Conservation (phyloP, 2,329 filamentous ascomycete species). For the Beauveria pseudobassiana region DNA sequence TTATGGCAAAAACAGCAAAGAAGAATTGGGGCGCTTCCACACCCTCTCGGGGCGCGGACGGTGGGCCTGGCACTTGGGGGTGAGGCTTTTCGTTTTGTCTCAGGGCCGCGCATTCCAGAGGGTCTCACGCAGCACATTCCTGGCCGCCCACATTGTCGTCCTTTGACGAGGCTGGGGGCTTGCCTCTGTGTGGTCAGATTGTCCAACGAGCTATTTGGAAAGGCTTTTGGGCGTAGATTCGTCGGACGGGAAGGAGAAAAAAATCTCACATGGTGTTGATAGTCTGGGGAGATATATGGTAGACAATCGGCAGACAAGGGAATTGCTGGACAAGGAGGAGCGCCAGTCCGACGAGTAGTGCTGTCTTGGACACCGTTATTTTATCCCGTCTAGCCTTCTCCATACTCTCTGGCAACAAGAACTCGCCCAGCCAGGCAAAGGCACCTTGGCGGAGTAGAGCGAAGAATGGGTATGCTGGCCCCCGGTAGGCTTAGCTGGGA, state of each 20-base stretch:
- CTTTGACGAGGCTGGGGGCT: conserved; percentile 24
- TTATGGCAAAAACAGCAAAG: not conserved
- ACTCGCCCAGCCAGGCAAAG: conserved; percentile 11
- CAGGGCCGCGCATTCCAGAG: conserved; percentile 18
- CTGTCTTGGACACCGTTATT: conserved; percentile 11
- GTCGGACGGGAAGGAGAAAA: not conserved
- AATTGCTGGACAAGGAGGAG: not conserved
- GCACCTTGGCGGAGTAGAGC: conserved; percentile 9
- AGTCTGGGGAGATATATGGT: not conserved
- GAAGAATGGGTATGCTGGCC: conserved; percentile 12
- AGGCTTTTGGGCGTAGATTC: not conserved
- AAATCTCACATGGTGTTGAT: conserved; percentile 2
- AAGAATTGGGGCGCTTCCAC: conserved; percentile 10
- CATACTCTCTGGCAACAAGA: conserved; percentile 7
- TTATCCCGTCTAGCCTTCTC: conserved; percentile 6
- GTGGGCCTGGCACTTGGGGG: conserved; percentile 8
- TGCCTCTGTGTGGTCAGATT: conserved; percentile 7
- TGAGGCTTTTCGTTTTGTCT: conserved; percentile 28
- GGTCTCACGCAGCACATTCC: conserved; percentile 13
- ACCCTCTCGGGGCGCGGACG: conserved; percentile 11
- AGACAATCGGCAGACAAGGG: not conserved
- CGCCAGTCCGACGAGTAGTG: not conserved
- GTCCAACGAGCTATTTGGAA: not conserved
- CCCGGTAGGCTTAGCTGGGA: conserved; percentile 9
- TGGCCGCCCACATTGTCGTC: conserved; percentile 26